Conservation (phyloP, 768 basidiomycete species). For the Podaxis sp. region DNA sequence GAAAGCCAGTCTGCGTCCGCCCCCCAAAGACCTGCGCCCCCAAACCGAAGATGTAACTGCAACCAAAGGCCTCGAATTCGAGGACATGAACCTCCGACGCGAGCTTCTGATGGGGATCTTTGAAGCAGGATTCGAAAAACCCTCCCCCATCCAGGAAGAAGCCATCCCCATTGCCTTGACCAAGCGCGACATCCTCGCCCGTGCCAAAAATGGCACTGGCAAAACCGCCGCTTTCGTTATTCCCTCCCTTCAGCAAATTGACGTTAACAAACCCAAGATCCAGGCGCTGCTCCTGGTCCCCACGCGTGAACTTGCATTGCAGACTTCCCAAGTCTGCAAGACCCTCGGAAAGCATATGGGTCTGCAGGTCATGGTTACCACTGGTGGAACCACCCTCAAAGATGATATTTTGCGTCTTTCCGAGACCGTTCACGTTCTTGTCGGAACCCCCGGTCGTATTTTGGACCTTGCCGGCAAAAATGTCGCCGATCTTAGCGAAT, state of each 20-base stretch:
- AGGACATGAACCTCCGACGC: slow-evolving; percentile 88
- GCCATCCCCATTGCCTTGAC: slow-evolving; percentile 94
- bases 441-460: slow-evolving; percentile 96
- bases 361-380: slow-evolving; percentile 98
- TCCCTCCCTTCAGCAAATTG: slow-evolving; percentile 91
- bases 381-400: slow-evolving; percentile 95
- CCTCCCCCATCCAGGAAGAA: slow-evolving; percentile 99
- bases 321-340: slow-evolving; percentile 99
- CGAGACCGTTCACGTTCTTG: slow-evolving; percentile 92
- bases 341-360: slow-evolving; percentile 95
- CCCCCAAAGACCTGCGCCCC: slow-evolving; percentile 89
- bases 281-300: slow-evolving; percentile 97
- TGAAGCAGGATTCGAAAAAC: slow-evolving; percentile 95
- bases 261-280: slow-evolving; percentile 80
- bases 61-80: slow-evolving; percentile 93
- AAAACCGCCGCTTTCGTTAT: slow-evolving; percentile 99
- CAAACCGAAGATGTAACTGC: slow-evolving; percentile 97
- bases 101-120: slow-evolving; percentile 99
- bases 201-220: slow-evolving; percentile 96
- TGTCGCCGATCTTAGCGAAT: slow-evolving; percentile 92
- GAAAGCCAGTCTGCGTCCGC: slow-evolving; percentile 78
- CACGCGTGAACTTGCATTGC: slow-evolving; percentile 96
- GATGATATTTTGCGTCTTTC: slow-evolving; percentile 94
- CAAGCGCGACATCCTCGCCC: slow-evolving; percentile 91
- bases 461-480: slow-evolving; percentile 91